A percentile compares a stretch with the other conserved stretches of the same genome.
Evolutionary conservation across 2,329 filamentous ascomycete species (phyloP).

Genomic region (Tetracladium maxilliforme): DNA sequence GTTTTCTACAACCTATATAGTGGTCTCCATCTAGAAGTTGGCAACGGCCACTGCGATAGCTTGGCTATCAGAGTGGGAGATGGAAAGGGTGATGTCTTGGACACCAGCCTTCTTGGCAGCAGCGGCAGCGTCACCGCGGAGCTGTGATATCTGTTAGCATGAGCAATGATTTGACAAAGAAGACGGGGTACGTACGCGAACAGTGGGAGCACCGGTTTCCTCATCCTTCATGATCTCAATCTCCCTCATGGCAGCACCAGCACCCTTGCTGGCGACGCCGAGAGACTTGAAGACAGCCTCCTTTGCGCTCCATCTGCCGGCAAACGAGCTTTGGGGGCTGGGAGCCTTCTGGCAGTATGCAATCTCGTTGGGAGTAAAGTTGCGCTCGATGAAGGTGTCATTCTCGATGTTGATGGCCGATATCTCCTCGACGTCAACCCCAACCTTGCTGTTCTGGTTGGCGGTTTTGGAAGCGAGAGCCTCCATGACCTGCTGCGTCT

Average conservation of each 20-base stretch:
- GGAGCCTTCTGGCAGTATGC: slow-evolving; percentile 72
- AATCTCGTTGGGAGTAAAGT: slow-evolving; percentile 79
- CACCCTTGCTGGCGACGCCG: slow-evolving; percentile 73
- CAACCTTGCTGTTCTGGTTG: slow-evolving; percentile 61
- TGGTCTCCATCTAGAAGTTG: slow-evolving; percentile 39
- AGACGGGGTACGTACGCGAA: slow-evolving; percentile 52
- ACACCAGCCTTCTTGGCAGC: slow-evolving; percentile 80
- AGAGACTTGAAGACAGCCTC: slow-evolving; percentile 98
- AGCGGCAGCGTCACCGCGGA: slow-evolving; percentile 70
- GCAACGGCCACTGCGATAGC: slow-evolving; percentile 89
- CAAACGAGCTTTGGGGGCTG: slow-evolving; percentile 78
- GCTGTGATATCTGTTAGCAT: slow-evolving; percentile 41
- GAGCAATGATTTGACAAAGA: slow-evolving; percentile 2
- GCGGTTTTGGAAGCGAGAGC: slow-evolving; percentile 52
- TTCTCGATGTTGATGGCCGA: slow-evolving; percentile 82
- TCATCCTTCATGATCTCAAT: slow-evolving; percentile 83
- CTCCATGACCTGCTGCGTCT: slow-evolving; percentile 64
- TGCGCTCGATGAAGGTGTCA: slow-evolving; percentile 84
- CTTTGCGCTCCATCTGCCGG: slow-evolving; percentile 92
- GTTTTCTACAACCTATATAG: neutral
- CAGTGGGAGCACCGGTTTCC: slow-evolving; percentile 68
- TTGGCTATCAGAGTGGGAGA: slow-evolving; percentile 89
- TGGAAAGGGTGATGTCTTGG: slow-evolving; percentile 81
- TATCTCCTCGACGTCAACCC: slow-evolving; percentile 88
- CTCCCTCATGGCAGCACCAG: slow-evolving; percentile 78